Base-by-base conservation (phyloP, 2,329 filamentous ascomycete species). In the Thelonectria discophora region DNA sequence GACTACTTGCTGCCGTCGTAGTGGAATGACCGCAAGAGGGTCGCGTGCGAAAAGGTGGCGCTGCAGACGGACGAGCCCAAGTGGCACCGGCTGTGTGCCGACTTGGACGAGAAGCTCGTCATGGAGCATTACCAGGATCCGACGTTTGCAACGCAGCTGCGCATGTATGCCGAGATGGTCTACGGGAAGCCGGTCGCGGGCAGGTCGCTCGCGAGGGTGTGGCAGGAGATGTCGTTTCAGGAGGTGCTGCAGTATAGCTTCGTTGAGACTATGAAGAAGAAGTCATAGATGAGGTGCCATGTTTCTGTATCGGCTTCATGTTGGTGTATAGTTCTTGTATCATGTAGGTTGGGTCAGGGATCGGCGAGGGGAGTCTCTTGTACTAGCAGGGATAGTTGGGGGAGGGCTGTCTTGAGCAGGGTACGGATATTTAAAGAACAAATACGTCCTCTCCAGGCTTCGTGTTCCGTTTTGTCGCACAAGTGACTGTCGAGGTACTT, bases 131-230 rank as follows among this genome's bases (percentile, higher is more conserved):
- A 82, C 62, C 72, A 72, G 12, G 73, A 81, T 51, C 18, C 50
- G 5, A 64, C 62, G 2, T 78, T 81, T 67, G 74, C 79, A 8
- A 78, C 79, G 76, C 77, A 80, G 70, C 67, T 82, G 58, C 73
- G 80, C 10, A 76, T 81, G 73, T 67, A 81, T 40, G 78, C 72
- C 8, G 78, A 81, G 69, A 67, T 66, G 0, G 71, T 81, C 5
- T 57, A 37, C 47, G 55, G 51, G 2, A 50, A 17, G 5, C 24
- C 39, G 3, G 9, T 50, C 9, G 49, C 46, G 17, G n/a, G 24
- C 5, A 2, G 6, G 9, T 39, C 18, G 1, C 37, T 17, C 15
- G 17, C 27, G 1, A 12, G 37, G 30, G 17, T 24, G 3, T 24
- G 18, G 15, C 17, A 12, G 20, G 37, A 54, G 2, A 54, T 59